Evolutionary conservation across 495 filamentous ascomycete genomes (phyloP).

Genomic region (Penicillium antarcticum): DNA sequence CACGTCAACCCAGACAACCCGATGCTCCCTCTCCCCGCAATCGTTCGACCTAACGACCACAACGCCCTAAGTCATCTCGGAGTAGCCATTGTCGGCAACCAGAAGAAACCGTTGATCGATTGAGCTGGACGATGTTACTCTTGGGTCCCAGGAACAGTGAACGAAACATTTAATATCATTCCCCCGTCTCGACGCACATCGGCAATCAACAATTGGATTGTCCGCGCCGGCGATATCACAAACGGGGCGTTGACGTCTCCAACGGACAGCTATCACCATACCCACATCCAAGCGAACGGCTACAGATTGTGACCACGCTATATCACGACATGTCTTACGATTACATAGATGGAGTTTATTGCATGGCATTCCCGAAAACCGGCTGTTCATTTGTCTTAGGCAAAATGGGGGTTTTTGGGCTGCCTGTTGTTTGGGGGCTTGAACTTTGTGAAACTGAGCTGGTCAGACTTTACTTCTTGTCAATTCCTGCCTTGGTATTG

Average conservation of each 20-base stretch:
- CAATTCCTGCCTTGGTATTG: too few relatives aligned
- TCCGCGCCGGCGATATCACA: neutral
- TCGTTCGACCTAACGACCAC: constrained; percentile 73
- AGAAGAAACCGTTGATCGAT: constrained; percentile 88
- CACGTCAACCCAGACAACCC: constrained; percentile 85
- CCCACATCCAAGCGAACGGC: neutral
- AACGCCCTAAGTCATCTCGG: constrained; percentile 75
- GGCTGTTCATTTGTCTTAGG: constrained; percentile 18
- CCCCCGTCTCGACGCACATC: neutral
- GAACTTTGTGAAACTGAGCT: neutral
- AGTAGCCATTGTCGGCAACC: constrained; percentile 77
- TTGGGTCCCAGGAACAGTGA: neutral
- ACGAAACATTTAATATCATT: neutral
- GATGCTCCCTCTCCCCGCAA: constrained; percentile 76
- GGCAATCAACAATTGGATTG: neutral
- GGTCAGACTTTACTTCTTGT: neutral
- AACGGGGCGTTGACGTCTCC: neutral
- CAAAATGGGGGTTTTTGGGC: constrained; percentile 22
- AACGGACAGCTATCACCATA: too few relatives aligned
- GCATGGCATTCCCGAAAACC: constrained; percentile 29
- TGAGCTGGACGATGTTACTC: constrained; percentile 32
- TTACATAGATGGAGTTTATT: constrained; percentile 47
- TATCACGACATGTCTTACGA: constrained; percentile 35
- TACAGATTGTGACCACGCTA: constrained; percentile 3
- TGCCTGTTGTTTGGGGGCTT: constrained; percentile 1